phyloP scores from a whole-genome alignment of 345 rosid species.

The Ceriops tagal region DNA sequence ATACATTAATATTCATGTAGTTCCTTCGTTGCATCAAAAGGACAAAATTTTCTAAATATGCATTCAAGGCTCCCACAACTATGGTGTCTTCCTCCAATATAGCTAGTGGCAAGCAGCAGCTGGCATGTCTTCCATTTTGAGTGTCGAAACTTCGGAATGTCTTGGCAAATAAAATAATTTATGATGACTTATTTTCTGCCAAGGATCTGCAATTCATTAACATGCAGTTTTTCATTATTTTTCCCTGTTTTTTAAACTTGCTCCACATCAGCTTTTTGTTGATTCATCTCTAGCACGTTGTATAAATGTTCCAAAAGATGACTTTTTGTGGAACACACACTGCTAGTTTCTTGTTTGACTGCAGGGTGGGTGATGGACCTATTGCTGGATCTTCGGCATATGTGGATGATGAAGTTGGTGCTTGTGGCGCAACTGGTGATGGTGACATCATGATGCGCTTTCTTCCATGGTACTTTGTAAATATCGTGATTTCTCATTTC shows the following conservation, averaged over 20 bases:
- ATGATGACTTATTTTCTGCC: neutral
- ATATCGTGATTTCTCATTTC: neutral
- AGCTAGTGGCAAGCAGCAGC: neutral
- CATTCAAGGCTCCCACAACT: too few relatives aligned
- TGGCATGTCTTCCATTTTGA: neutral
- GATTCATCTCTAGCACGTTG: too few relatives aligned
- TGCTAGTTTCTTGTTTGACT: constrained; percentile 14
- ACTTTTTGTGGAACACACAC: neutral
- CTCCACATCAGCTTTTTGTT: too few relatives aligned
- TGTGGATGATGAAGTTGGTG: constrained; percentile 81
- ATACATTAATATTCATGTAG: neutral
- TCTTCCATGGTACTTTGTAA: constrained; percentile 71
- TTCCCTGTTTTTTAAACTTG: too few relatives aligned
- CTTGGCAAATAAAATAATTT: neutral
- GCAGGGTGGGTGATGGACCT: constrained; percentile 96
- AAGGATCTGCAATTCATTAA: too few relatives aligned
- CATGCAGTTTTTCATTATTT: too few relatives aligned
- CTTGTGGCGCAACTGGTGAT: constrained; percentile 97
- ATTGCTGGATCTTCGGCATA: constrained; percentile 87
- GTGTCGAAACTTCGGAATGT: neutral
- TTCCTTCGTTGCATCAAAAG: neutral
- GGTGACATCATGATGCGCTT: constrained; percentile 99
- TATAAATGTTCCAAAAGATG: too few relatives aligned
- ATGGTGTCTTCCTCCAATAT: neutral
- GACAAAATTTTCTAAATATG: neutral